phyloP scores from a whole-genome alignment of 1,139 yeast species.

The Blastobotrys malaysiensis region DNA sequence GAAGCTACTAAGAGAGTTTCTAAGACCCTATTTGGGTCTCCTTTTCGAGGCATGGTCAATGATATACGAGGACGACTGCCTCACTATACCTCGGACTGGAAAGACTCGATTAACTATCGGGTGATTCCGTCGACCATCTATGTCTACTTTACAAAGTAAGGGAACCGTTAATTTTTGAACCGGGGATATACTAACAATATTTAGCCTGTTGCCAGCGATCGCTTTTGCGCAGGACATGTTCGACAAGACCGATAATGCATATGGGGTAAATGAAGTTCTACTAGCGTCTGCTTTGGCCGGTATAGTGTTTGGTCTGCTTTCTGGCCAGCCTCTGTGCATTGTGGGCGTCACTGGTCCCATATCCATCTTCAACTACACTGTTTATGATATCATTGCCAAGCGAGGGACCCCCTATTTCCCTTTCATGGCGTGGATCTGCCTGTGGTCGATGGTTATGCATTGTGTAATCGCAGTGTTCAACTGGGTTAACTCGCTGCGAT shows the following conservation, averaged over 20 bases:
- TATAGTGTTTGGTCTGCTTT: slow-evolving; percentile 72
- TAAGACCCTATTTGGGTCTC: slow-evolving; percentile 23
- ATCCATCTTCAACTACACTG: slow-evolving; percentile 85
- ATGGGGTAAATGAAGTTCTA: slow-evolving; percentile 87
- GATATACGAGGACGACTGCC: slow-evolving; percentile 59
- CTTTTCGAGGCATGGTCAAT: slow-evolving; percentile 52
- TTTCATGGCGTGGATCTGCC: slow-evolving; percentile 92
- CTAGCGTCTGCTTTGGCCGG: slow-evolving; percentile 86
- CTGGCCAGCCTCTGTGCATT: slow-evolving; percentile 89
- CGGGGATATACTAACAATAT: background rate
- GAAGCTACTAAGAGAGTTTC: background rate
- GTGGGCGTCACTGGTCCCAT: slow-evolving; percentile 97
- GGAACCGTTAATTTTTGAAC: slow-evolving; percentile 14
- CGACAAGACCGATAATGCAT: slow-evolving; percentile 73
- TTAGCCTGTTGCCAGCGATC: slow-evolving; percentile 70
- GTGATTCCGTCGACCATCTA: slow-evolving; percentile 82
- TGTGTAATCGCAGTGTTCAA: slow-evolving; percentile 65
- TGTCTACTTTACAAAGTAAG: slow-evolving; percentile 72
- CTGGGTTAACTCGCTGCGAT: slow-evolving; percentile 60
- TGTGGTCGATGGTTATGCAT: slow-evolving; percentile 89
- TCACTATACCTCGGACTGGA: slow-evolving; percentile 69
- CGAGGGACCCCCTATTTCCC: slow-evolving; percentile 70
- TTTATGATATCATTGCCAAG: slow-evolving; percentile 69
- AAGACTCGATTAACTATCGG: slow-evolving; percentile 77
- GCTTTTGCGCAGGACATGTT: slow-evolving; percentile 98